Evolutionary conservation across 305 asterid species (phyloP), one percentile per base, ranked within the genome.

Genomic region (Fraxinus albicans): DNA sequence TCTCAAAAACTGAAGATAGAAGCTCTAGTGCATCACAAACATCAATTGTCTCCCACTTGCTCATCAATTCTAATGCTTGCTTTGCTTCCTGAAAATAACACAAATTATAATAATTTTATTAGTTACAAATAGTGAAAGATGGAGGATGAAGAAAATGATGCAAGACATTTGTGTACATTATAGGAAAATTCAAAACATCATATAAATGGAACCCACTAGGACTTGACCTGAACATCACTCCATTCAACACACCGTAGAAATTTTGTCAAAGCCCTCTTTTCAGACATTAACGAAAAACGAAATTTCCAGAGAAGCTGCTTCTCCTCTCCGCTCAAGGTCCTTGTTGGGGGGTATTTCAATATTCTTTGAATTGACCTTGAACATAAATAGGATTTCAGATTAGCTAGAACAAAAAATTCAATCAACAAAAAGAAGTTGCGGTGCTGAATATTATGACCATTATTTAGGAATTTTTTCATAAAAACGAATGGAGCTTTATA

Each of bases 281-380:
- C 99, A 53, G 96, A 89, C 98, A 94, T 94, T 82, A 95, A 90
- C 79, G 97, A 94, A 87, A 96, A 96, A 29, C 99, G 98, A 83
- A 96, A 93, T 89, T 96, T 96, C 99, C 99, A 96, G 78, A 96
- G 95, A 60, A 96, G 93, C 87, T 96, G 99, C 88, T 96, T 95
- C 90, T 96, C 98, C 81, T 96, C 98, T 79, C 99, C 99, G 81
- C 95, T 93, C 90, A 96, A 89, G 81, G 94, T 90, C 90, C 98
- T 91, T 73, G 99, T 96, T 38, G 99, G 98, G 15, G 99, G 98
- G 84, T 94, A 94, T 87, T 91, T 92, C 86, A 96, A 79, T 87
- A 96, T 95, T 88, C 97, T 93, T 85, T 93, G 99, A 84, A 96
- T 96, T 33, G 97, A 93, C 92, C 99, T 96, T 85, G 82, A 31